These are phyloP conservation scores for Leucosporidium yakuticum DNA, from an alignment of 768 basidiomycete species.

Conservation along the genomic window DNA sequence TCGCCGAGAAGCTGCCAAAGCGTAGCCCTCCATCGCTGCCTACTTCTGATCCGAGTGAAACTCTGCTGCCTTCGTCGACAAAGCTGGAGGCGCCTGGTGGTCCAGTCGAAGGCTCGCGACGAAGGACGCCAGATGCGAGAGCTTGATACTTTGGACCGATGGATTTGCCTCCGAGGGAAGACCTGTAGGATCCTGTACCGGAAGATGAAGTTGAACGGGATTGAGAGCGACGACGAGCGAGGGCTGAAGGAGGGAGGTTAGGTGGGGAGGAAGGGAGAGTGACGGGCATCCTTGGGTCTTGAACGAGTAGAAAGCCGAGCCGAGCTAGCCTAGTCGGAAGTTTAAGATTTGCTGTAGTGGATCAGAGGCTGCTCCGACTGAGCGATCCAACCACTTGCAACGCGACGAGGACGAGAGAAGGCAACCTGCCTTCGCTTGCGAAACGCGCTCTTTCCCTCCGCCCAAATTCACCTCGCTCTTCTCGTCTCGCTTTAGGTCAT, in stretches of 20 bases:
- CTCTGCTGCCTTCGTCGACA: neutral
- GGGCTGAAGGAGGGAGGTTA: neutral
- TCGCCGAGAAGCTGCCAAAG: conserved; percentile 28
- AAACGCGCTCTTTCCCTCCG: neutral
- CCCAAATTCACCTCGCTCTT: neutral
- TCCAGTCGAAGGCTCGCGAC: neutral
- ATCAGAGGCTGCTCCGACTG: no score
- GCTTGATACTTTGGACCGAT: neutral
- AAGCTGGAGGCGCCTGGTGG: conserved; percentile 1
- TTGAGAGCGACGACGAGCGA: neutral
- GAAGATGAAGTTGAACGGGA: neutral
- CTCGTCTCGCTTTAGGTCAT: conserved; percentile 1
- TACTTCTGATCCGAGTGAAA: no score
- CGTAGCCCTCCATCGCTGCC: neutral
- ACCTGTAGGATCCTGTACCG: conserved; percentile 4
- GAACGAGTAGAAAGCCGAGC: no score
- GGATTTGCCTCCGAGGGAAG: conserved; percentile 23
- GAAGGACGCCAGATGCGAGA: no score
- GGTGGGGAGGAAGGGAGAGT: neutral
- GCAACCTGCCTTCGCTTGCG: neutral
- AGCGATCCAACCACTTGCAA: neutral
- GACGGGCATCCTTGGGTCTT: neutral
- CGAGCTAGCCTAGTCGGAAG: neutral
- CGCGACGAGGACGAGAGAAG: neutral
- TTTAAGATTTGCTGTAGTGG: no score